Evolutionary conservation across 176 grass and related monocot species (phyloP).

Genomic region (Bonia amplexicaulis): DNA sequence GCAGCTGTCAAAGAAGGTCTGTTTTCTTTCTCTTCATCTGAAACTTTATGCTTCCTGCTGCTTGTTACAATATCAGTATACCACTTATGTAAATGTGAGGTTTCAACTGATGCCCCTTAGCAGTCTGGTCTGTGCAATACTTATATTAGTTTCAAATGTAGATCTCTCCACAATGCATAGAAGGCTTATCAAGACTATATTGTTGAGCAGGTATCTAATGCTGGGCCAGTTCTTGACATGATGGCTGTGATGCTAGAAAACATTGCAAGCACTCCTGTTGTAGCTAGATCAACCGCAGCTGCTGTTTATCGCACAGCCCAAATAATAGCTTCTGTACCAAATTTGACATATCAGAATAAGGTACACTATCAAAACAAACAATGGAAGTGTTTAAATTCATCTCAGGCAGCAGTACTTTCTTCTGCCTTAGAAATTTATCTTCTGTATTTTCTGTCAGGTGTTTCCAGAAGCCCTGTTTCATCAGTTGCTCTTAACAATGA

Average conservation of each 20-base stretch:
- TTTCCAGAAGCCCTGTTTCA: constrained; percentile 98
- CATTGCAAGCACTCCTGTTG: constrained; percentile 60
- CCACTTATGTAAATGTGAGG: constrained; percentile 8
- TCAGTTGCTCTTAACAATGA: constrained; percentile 95
- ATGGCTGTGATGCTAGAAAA: constrained; percentile 98
- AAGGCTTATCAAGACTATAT: constrained; percentile 28
- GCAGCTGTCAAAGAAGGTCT: constrained; percentile 92
- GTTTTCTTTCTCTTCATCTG: constrained; percentile 17
- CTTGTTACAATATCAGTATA: background rate
- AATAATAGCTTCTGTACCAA: constrained; percentile 95
- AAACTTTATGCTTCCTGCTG: constrained; percentile 19
- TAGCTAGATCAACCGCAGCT: constrained; percentile 87
- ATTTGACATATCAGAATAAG: constrained; percentile 95
- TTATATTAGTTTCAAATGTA: constrained; percentile 11
- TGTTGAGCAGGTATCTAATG: constrained; percentile 84
- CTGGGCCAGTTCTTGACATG: constrained; percentile 98
- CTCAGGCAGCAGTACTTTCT: constrained; percentile 4
- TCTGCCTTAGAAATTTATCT: constrained; percentile 25
- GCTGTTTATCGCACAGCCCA: constrained; percentile 95
- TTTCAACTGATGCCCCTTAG: constrained; percentile 18
- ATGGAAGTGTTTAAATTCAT: constrained; percentile 16
- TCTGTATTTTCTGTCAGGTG: constrained; percentile 53
- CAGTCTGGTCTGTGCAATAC: background rate
- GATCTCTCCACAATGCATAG: background rate
- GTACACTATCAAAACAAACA: constrained; percentile 28